Percentiles rank a stretch among this genome's conserved stretches.
Evolutionary conservation across 2,329 filamentous ascomycete genomes (phyloP).

Genomic region (Epichloe typhina): DNA sequence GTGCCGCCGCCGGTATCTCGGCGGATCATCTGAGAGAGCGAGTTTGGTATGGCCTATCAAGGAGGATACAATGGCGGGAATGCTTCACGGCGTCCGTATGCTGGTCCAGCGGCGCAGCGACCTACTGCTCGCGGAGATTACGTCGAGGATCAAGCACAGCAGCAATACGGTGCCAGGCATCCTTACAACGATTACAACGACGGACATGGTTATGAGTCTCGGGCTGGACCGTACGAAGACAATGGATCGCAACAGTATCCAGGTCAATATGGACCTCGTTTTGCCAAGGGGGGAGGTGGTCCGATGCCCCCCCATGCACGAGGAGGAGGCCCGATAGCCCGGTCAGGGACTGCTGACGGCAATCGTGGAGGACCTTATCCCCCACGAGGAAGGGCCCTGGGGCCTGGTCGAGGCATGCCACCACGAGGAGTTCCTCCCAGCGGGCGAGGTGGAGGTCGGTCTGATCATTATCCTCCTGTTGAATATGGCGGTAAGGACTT

Average conservation of each 20-base stretch:
- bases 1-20: background rate
- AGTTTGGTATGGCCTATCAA: conserved; percentile 36
- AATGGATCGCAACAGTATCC: conserved; percentile 23
- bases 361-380: conserved; percentile 24
- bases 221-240: conserved; percentile 26
- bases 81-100: conserved; percentile 34
- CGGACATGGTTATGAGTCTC: conserved; percentile 32
- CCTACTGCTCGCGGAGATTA: conserved; percentile 22
- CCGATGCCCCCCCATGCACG: conserved; percentile 30
- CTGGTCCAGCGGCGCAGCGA: conserved; percentile 30
- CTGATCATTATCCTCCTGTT: conserved; percentile 3
- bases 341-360: conserved; percentile 26
- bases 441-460: background rate
- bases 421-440: background rate
- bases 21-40: background rate
- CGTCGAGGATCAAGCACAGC: conserved; percentile 15
- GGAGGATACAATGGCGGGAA: conserved; percentile 24
- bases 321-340: conserved; percentile 31
- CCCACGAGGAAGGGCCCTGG: conserved; percentile 21
- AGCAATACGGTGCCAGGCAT: conserved; percentile 23
- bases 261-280: conserved; percentile 25
- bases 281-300: conserved; percentile 28
- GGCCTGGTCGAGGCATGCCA: conserved; percentile 15
- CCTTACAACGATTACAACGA: conserved; percentile 35
- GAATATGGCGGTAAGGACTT: conserved; percentile 4